Conservation (phyloP, 2,329 filamentous ascomycete species). For the Colletotrichum acutatum region DNA sequence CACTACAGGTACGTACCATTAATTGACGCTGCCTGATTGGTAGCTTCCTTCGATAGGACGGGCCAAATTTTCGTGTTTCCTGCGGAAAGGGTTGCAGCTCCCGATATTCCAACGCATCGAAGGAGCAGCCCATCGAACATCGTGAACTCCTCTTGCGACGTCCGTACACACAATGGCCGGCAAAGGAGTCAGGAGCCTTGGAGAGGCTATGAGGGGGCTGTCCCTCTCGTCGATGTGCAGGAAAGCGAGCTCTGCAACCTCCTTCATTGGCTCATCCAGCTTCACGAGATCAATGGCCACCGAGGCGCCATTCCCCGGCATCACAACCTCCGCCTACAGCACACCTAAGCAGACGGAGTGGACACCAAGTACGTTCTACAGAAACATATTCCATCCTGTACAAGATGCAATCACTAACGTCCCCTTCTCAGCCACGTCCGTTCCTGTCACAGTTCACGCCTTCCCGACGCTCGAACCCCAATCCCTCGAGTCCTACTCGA, state of each 20-base stretch:
- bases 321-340: conserved; percentile 48
- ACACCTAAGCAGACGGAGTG: conserved; percentile 53
- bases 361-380: conserved; percentile 54
- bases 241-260: conserved; percentile 48
- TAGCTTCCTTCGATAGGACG: conserved; percentile 17
- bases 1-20: conserved; percentile 14
- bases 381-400: no score
- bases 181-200: conserved; percentile 61
- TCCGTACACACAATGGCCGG: conserved; percentile 51
- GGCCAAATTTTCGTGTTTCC: conserved; percentile 35
- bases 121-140: conserved; percentile 13
- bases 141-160: conserved; percentile 17
- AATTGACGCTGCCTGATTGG: conserved; percentile 27
- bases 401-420: conserved; percentile 25
- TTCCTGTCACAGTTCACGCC: conserved; percentile 86
- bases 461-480: conserved; percentile 91
- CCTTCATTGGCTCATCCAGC: conserved; percentile 44
- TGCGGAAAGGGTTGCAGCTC: conserved; percentile 16
- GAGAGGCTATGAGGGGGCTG: conserved; percentile 63
- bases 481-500: conserved; percentile 80
- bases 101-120: background rate
- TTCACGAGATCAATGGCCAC: conserved; percentile 68
- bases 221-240: conserved; percentile 55
- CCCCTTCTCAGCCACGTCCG: conserved; percentile 62
- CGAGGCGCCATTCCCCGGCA: conserved; percentile 53